Base-by-base conservation (phyloP, 1,139 yeast genomes). In the Spencermartinsiella ligniputridi region DNA sequence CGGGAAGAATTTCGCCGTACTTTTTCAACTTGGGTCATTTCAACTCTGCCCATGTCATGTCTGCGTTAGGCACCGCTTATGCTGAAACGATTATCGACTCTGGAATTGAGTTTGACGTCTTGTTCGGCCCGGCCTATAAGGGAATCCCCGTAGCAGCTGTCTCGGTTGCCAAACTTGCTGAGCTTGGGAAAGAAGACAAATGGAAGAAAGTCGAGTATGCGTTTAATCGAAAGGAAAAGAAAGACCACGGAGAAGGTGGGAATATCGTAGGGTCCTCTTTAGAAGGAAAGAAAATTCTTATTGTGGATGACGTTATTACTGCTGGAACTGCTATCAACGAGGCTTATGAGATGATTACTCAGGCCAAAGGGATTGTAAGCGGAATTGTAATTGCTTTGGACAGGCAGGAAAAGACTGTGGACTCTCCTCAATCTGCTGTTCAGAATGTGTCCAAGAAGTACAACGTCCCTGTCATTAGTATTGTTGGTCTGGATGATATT, bases 161-260 rank as follows among this genome's bases (percentile, higher is more conserved):
- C 49, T 88, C 96, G 9, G 88, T 87, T 46, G 89, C 94, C 46
- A 90, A 92, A 67, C 75, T 92, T 53, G 95, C 94, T 29, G 97
- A 92, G 68, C 73, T 89, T 54, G 92, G 86, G 49, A 47, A 45
- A 11, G 89, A 89, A n/a, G 77, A 77, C 50, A 81, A 79, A 58
- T 86, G 81, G 64, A 63, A 76, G 48, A 72, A 82, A 38, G 44
- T 68, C 30, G 72, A 66, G 51, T 70, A 68, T 46, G 71, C 73
- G 8, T 70, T 67, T 57, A 70, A 70, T 60, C 62, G 74, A 22
- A 70, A 70, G 56, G 98, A 92, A 68, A 87, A 85, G 75, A 92
- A 92, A 69, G 97, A 90, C 60, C 98, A 92, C 64, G 98, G 98
- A 44, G 98, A 92, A 71, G 98, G 98, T 51, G 98, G 98, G 15